Percentiles rank a stretch among this genome's conserved stretches.
Evolutionary conservation across 257 asterid genomes (phyloP).

Genomic region (Ilex asprella): DNA sequence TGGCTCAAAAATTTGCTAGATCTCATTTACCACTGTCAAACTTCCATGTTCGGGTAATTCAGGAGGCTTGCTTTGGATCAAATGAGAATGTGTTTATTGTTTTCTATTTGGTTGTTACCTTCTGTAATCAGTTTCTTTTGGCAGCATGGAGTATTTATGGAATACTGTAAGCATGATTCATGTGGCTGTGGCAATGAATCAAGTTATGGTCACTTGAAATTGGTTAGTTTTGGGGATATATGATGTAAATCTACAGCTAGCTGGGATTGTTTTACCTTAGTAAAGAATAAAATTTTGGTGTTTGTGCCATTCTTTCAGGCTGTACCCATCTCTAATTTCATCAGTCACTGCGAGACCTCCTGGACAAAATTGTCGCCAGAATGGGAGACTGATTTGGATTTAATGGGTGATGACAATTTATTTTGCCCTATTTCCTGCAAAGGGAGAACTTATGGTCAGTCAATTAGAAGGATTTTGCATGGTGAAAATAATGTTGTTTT

Average conservation of each 20-base stretch:
- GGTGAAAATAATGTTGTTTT: conserved; percentile 55
- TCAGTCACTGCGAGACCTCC: conserved; percentile 43
- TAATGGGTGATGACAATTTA: conserved; percentile 20
- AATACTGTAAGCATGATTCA: conserved; percentile 65
- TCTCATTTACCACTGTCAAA: conserved; percentile 46
- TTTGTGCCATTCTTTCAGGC: conserved; percentile 40
- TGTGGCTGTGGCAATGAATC: conserved; percentile 36
- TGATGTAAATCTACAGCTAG: not conserved
- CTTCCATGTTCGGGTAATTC: conserved; percentile 46
- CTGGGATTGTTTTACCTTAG: not conserved
- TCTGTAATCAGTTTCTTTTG: conserved; percentile 13
- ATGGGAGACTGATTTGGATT: conserved; percentile 16
- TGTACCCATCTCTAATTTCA: conserved; percentile 62
- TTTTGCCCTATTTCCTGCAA: conserved; percentile 35
- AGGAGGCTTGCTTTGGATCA: conserved; percentile 8
- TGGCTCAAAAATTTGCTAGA: conserved; percentile 62
- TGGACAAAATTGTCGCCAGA: conserved; percentile 46
- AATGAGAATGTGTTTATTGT: not conserved
- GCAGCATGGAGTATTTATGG: conserved; percentile 65
- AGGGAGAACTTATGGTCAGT: conserved; percentile 40
- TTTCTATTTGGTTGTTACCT: conserved; percentile 9
- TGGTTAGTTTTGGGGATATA: conserved; percentile 45
- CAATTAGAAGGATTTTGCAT: conserved; percentile 34
- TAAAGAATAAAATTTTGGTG: not conserved
- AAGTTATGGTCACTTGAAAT: conserved; percentile 41